Evolutionary conservation across 1,284 basidiomycete species (phyloP).

Genomic region (Bjerkandera adusta): DNA sequence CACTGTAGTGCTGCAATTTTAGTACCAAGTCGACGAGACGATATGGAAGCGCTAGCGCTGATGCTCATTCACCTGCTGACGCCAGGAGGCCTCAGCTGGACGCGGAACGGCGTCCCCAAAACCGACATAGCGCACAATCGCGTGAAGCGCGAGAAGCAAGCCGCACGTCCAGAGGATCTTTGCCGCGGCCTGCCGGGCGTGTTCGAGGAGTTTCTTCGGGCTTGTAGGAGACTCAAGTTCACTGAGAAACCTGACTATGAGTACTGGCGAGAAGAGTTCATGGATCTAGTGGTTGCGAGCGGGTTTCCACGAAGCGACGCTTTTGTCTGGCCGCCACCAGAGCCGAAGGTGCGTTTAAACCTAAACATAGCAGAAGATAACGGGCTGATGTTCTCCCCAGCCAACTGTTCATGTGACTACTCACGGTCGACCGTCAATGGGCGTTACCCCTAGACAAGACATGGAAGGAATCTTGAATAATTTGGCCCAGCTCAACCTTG

Average conservation of each 20-base stretch:
- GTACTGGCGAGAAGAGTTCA: constrained; percentile 59
- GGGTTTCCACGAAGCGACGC: constrained; percentile 56
- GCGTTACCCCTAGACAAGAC: too few relatives aligned
- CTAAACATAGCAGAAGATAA: neutral
- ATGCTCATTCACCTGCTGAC: constrained; percentile 78
- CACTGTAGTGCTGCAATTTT: constrained; percentile 17
- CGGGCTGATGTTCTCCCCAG: constrained; percentile 13
- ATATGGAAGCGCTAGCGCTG: constrained; percentile 70
- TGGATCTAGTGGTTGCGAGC: constrained; percentile 51
- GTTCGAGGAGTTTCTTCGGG: constrained; percentile 73
- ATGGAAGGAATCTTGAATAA: constrained; percentile 55
- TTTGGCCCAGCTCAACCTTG: constrained; percentile 56
- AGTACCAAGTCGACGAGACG: constrained; percentile 75
- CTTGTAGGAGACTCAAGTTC: constrained; percentile 66
- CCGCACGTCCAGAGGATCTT: constrained; percentile 59
- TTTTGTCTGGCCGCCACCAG: constrained; percentile 70
- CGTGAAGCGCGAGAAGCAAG: constrained; percentile 59
- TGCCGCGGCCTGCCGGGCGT: constrained; percentile 64
- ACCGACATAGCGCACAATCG: constrained; percentile 58
- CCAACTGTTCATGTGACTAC: constrained; percentile 21
- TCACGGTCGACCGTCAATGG: constrained; percentile 16
- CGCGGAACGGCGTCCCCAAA: constrained; percentile 71
- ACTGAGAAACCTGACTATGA: constrained; percentile 64
- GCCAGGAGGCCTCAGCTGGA: constrained; percentile 73
- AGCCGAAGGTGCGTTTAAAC: constrained; percentile 24